Conservation (phyloP, 306 rosid genomes). For the Acacia crassicarpa region DNA sequence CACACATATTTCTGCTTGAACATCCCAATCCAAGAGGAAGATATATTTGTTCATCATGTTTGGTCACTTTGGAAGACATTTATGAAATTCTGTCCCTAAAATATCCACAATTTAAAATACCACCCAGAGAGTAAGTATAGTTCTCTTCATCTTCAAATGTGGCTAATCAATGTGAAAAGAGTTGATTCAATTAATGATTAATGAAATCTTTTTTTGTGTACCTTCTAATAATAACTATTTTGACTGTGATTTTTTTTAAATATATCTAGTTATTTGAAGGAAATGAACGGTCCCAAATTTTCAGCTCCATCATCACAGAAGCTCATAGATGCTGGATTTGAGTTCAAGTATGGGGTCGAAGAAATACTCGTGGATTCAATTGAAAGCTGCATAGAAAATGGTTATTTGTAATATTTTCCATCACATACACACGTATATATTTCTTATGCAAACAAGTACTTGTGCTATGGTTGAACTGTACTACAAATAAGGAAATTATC, state of each 20-base stretch:
- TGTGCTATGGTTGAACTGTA: background rate
- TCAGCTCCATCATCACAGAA: conserved; percentile 42
- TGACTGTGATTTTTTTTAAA: background rate
- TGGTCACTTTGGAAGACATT: conserved; percentile 33
- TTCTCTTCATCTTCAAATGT: background rate
- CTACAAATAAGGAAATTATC: background rate
- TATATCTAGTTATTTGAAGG: background rate
- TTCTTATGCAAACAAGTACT: background rate
- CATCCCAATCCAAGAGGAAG: conserved; percentile 41
- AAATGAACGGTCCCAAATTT: background rate
- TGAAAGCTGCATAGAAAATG: background rate
- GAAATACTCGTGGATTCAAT: background rate
- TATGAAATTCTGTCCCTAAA: conserved; percentile 39
- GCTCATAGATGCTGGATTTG: conserved; percentile 31
- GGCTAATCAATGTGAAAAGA: background rate
- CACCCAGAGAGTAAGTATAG: conserved; percentile 34
- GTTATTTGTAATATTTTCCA: background rate
- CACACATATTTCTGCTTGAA: background rate
- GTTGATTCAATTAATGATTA: background rate
- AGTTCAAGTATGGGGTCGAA: background rate
- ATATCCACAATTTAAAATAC: conserved; percentile 45
- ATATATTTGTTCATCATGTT: conserved; percentile 57
- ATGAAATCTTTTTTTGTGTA: too few relatives aligned
- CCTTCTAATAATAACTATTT: background rate
- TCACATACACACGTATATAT: background rate